phyloP scores from a whole-genome alignment of 2,329 filamentous ascomycete species.

The Clonostachys rhizophaga region DNA sequence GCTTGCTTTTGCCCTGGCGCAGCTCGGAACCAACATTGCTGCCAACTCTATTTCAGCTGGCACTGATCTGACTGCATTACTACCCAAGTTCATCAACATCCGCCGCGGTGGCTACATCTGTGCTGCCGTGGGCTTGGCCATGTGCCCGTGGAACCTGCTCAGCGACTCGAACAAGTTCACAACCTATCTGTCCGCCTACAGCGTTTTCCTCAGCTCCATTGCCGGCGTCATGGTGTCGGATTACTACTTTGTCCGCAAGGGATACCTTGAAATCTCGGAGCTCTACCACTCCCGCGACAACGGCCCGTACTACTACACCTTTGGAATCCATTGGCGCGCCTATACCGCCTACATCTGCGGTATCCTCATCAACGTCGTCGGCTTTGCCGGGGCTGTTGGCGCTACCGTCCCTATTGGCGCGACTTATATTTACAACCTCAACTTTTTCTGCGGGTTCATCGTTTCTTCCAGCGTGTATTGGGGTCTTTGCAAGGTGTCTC shows the following conservation, averaged over 20 bases:
- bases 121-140: constrained; percentile 71
- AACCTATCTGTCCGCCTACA: constrained; percentile 87
- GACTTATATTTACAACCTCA: constrained; percentile 82
- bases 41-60: constrained; percentile 82
- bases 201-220: constrained; percentile 89
- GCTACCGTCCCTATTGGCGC: constrained; percentile 68
- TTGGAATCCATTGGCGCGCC: constrained; percentile 76
- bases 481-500: constrained; percentile 61
- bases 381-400: constrained; percentile 81
- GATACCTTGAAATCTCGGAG: constrained; percentile 73
- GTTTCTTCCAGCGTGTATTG: constrained; percentile 67
- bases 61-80: constrained; percentile 75
- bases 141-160: constrained; percentile 83
- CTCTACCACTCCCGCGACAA: constrained; percentile 68
- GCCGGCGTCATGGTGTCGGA: constrained; percentile 87
- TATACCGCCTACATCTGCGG: constrained; percentile 80
- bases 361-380: constrained; percentile 87
- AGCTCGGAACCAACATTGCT: constrained; percentile 82
- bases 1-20: constrained; percentile 68
- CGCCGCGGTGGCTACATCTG: constrained; percentile 85
- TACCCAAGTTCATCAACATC: constrained; percentile 79
- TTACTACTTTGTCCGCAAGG: constrained; percentile 81
- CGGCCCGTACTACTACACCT: constrained; percentile 69
- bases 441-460: constrained; percentile 84
- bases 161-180: constrained; percentile 77